phyloP scores from a whole-genome alignment of 192 early-diverging fungal genomes.

The Powellomyces hirtus region DNA sequence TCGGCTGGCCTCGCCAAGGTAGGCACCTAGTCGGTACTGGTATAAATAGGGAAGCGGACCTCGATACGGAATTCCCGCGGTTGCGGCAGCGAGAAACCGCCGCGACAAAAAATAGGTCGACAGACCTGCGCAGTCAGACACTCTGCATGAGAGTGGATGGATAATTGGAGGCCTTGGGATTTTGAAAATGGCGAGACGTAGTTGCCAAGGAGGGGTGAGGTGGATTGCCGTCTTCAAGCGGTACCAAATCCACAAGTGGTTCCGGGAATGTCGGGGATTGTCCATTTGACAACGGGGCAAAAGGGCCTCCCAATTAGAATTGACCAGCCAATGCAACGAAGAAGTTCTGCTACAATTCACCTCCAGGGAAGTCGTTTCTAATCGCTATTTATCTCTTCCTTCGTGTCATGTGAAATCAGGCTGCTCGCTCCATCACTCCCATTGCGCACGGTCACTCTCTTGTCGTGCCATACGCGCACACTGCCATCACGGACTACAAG shows the following conservation, averaged over 20 bases:
- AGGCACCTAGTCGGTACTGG: too few relatives aligned
- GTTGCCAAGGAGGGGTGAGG: too few relatives aligned
- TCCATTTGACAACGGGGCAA: too few relatives aligned
- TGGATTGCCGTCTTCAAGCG: too few relatives aligned
- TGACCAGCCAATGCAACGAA: neutral
- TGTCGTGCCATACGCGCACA: constrained; percentile 49
- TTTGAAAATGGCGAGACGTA: too few relatives aligned
- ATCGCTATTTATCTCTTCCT: neutral
- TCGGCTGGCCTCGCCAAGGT: constrained; percentile 6
- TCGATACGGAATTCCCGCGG: neutral
- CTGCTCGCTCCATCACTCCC: constrained; percentile 18
- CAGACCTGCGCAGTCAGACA: neutral
- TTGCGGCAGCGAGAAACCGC: neutral
- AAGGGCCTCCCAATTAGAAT: neutral
- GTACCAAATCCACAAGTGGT: neutral
- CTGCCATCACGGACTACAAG: constrained; percentile 39
- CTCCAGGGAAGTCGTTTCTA: too few relatives aligned
- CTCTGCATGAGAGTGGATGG: neutral
- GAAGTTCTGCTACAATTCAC: neutral
- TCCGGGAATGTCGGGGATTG: neutral
- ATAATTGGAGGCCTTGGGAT: too few relatives aligned
- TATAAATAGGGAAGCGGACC: neutral
- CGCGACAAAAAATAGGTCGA: neutral
- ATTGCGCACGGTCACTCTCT: constrained; percentile 41
- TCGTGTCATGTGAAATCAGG: neutral